These are phyloP conservation scores for Xylaria arbuscula DNA, from an alignment of 2,329 filamentous ascomycete genomes.

Conservation along the genomic window DNA sequence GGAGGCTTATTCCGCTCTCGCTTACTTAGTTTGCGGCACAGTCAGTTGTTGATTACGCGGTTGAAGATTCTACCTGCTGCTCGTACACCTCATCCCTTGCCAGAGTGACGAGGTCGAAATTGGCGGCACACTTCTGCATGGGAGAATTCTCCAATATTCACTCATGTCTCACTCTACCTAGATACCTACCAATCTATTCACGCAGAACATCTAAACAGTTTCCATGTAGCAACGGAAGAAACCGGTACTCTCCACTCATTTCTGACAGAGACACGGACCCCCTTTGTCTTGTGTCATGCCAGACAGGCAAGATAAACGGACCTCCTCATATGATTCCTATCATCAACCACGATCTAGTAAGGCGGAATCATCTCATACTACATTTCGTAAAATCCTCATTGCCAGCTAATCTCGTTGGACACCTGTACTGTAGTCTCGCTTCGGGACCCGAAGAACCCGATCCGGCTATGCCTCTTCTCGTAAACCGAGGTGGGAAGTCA, in stretches of 20 bases:
- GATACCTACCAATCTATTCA: neutral
- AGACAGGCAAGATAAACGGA: too few relatives aligned
- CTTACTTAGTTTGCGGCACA: neutral
- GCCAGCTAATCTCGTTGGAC: slow-evolving; percentile 14
- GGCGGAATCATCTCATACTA: neutral
- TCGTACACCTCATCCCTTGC: neutral
- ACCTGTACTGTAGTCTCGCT: neutral
- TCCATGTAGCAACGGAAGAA: too few relatives aligned
- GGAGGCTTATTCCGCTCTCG: neutral
- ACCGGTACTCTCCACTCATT: too few relatives aligned
- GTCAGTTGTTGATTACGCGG: neutral
- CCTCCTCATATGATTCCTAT: too few relatives aligned
- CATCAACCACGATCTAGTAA: slow-evolving; percentile 9
- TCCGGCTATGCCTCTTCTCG: neutral
- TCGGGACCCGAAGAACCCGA: neutral
- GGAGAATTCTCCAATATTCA: neutral
- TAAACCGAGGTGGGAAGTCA: neutral
- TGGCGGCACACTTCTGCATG: too few relatives aligned
- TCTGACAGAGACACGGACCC: too few relatives aligned
- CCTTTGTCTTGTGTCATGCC: too few relatives aligned
- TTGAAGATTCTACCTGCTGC: neutral
- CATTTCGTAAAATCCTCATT: slow-evolving; percentile 1
- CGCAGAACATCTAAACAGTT: too few relatives aligned
- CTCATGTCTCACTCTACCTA: neutral
- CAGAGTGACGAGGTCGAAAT: neutral